Evolutionary conservation across 2,329 filamentous ascomycete species (phyloP).

Genomic region (Xylaria sp.): DNA sequence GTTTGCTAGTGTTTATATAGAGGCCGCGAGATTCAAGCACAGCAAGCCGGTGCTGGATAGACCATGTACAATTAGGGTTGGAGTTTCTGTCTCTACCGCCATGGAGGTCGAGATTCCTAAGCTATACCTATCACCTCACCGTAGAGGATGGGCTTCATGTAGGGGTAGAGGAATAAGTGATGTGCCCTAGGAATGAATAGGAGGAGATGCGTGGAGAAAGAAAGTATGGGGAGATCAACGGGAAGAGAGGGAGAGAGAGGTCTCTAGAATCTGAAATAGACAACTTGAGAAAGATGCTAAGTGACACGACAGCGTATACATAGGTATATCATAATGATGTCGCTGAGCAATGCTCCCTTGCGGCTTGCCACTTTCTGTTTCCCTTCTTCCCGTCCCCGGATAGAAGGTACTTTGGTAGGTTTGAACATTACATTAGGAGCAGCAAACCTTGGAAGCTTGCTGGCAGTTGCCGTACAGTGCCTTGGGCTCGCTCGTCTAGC

Average conservation of each 20-base stretch:
- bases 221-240: neutral
- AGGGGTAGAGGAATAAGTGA: constrained; percentile 17
- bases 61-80: neutral
- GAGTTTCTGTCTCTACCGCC: neutral
- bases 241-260: constrained; percentile 4
- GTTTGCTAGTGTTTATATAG: neutral
- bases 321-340: neutral
- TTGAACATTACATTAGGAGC: neutral
- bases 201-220: neutral
- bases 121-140: neutral
- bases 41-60: neutral
- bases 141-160: neutral
- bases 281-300: neutral
- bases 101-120: neutral
- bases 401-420: too few species aligned
- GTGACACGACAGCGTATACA: neutral
- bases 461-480: constrained; percentile 21
- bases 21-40: neutral
- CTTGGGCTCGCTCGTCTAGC: too few species aligned
- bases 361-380: constrained; percentile 11
- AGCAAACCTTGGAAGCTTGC: neutral
- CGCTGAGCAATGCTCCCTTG: neutral
- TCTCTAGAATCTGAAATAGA: constrained; percentile 14
- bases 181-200: constrained; percentile 10
- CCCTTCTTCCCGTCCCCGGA: neutral